Evolutionary conservation across 1,284 basidiomycete species (phyloP).

Genomic region (Cryptococcus sp.): DNA sequence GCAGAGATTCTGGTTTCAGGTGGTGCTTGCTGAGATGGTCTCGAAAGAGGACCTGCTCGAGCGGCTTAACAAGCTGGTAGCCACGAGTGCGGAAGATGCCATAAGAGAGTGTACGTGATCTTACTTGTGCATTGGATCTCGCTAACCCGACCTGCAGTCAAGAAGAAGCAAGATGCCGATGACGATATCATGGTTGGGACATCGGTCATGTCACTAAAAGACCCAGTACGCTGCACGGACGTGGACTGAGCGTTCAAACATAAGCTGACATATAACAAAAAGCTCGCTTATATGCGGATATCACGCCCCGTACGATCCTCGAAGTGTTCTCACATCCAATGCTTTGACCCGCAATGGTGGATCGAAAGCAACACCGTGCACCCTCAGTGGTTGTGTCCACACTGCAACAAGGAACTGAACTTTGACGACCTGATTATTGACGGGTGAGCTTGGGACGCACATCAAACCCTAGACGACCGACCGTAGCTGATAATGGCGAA

Average conservation of each 20-base stretch:
- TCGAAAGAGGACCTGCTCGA: conserved; percentile 64
- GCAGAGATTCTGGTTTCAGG: conserved; percentile 79
- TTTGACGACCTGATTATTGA: conserved; percentile 84
- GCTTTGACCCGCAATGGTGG: conserved; percentile 94
- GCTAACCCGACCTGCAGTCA: conserved; percentile 55
- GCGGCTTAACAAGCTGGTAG: conserved; percentile 19
- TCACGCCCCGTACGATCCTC: conserved; percentile 77
- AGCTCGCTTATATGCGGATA: conserved; percentile 88
- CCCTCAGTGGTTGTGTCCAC: conserved; percentile 94
- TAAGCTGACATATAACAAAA: conserved; percentile 1
- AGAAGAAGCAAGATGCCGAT: conserved; percentile 61
- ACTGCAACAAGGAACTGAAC: conserved; percentile 77
- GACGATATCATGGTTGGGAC: conserved; percentile 85
- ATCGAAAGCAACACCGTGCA: conserved; percentile 93
- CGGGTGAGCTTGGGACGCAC: conserved; percentile 59
- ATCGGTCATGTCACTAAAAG: conserved; percentile 83
- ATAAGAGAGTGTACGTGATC: conserved; percentile 20
- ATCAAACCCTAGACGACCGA: neutral
- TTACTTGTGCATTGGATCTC: neutral
- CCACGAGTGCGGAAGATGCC: conserved; percentile 25
- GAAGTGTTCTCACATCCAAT: conserved; percentile 84
- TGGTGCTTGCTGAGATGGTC: conserved; percentile 74
- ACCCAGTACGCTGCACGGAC: conserved; percentile 64
- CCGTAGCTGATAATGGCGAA: conserved; percentile 9
- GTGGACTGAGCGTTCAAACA: neutral